Evolutionary conservation across 345 rosid species (phyloP).

Genomic region (Diplotaxis tenuifolia): DNA sequence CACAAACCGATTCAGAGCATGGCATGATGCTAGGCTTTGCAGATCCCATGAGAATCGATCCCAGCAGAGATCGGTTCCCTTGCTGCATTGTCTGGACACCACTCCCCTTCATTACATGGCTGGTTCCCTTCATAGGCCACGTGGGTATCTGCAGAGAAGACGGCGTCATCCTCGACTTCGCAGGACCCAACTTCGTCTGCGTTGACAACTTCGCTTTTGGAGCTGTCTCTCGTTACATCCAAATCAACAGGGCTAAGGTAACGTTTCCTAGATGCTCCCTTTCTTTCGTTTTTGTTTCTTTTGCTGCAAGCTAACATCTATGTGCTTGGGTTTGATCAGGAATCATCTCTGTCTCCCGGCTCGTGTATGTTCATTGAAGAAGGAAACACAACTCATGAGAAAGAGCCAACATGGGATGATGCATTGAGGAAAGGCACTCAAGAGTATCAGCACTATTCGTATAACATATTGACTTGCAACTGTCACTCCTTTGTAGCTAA

Average conservation of each 20-base stretch:
- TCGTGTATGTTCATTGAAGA: conserved; percentile 36
- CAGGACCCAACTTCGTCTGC: conserved; percentile 90
- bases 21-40: conserved; percentile 40
- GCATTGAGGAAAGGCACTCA: conserved; percentile 65
- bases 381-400: conserved; percentile 29
- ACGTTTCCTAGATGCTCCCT: background rate
- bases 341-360: conserved; percentile 42
- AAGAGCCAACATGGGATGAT: conserved; percentile 63
- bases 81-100: conserved; percentile 94
- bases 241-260: conserved; percentile 71
- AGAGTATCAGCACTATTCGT: conserved; percentile 78
- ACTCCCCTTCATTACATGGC: conserved; percentile 86
- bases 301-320: background rate
- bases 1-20: conserved; percentile 21
- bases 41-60: conserved; percentile 55
- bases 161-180: conserved; percentile 87
- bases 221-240: conserved; percentile 69
- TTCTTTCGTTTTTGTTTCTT: background rate
- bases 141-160: conserved; percentile 88
- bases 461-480: conserved; percentile 89
- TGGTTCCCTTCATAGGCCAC: conserved; percentile 87
- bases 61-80: conserved; percentile 68
- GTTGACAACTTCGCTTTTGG: conserved; percentile 88
- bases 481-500: conserved; percentile 96
- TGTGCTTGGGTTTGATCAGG: conserved; percentile 32